Evolutionary conservation across 1,284 basidiomycete genomes (phyloP).

Genomic region (Amylostereum chailletii): DNA sequence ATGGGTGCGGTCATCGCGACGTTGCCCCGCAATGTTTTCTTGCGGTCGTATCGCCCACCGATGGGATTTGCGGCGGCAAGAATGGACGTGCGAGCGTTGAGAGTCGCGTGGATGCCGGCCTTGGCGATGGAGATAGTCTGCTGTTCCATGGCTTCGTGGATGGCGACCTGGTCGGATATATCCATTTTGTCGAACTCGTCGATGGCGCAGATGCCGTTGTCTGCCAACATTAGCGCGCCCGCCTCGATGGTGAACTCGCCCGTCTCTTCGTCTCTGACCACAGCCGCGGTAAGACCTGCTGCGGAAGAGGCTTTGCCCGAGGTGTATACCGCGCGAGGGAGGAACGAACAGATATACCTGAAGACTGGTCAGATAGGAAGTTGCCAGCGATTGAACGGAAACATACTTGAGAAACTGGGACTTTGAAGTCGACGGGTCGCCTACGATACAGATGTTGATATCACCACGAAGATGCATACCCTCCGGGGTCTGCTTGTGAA

Average conservation of each 20-base stretch:
- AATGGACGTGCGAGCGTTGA: conserved; percentile 97
- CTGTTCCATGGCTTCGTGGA: conserved; percentile 99
- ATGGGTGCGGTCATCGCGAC: conserved; percentile 98
- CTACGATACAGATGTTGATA: conserved; percentile 97
- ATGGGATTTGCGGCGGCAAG: conserved; percentile 97
- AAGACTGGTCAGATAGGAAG: background rate
- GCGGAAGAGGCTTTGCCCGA: conserved; percentile 99
- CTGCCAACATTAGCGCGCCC: conserved; percentile 97
- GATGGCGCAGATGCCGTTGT: conserved; percentile 99
- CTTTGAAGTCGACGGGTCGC: conserved; percentile 95
- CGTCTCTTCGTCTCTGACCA: conserved; percentile 97
- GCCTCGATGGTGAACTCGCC: conserved; percentile 99
- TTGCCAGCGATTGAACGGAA: background rate
- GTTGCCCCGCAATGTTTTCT: conserved; percentile 90
- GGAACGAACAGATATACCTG: conserved; percentile 97
- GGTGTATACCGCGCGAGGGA: conserved; percentile 97
- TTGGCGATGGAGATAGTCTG: conserved; percentile 99
- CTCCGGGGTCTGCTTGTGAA: conserved; percentile 94
- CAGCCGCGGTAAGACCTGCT: conserved; percentile 96
- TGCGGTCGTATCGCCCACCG: conserved; percentile 94
- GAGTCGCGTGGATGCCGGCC: conserved; percentile 96
- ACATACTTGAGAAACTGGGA: conserved; percentile 96
- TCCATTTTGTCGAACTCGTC: conserved; percentile 99
- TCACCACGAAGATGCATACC: conserved; percentile 98
- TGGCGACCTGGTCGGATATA: conserved; percentile 95